These are phyloP conservation scores for Funneliformis geosporum DNA, from an alignment of 192 early-diverging fungal genomes.

Conservation along the genomic window DNA sequence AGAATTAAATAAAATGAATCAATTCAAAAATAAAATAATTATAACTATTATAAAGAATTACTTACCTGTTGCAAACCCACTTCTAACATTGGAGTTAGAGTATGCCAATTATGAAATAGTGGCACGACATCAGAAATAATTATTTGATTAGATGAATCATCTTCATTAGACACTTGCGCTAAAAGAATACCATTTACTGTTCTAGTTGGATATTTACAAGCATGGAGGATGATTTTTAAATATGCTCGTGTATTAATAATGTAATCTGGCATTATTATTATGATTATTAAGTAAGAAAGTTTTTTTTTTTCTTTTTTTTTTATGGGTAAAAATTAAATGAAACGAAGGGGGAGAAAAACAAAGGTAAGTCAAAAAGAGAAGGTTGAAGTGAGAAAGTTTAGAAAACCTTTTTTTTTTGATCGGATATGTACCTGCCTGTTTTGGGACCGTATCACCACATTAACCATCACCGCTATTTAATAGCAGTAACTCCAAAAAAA, in stretches of 20 bases:
- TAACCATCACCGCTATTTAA: no score
- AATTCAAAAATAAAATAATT: constrained; percentile 20
- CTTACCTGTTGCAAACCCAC: constrained; percentile 79
- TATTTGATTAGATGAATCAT: constrained; percentile 18
- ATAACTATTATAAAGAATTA: neutral
- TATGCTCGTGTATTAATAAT: constrained; percentile 55
- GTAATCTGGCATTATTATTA: constrained; percentile 11
- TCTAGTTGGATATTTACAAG: constrained; percentile 76
- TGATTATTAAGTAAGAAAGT: neutral
- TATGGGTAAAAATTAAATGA: no score
- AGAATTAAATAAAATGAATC: constrained; percentile 6
- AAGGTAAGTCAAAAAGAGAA: neutral
- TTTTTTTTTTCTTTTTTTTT: neutral
- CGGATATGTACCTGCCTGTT: no score
- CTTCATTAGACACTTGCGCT: constrained; percentile 37
- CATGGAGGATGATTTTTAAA: constrained; percentile 76
- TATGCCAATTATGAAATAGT: constrained; percentile 79
- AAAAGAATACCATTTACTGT: constrained; percentile 83
- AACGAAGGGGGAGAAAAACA: neutral
- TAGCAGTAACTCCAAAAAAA: neutral
- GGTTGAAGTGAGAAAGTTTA: no score
- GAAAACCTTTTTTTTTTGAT: no score
- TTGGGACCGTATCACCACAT: no score
- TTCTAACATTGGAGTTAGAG: constrained; percentile 81
- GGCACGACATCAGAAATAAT: constrained; percentile 75